Conservation (phyloP, 306 rosid species). For the Pyrus bretschneideri region DNA sequence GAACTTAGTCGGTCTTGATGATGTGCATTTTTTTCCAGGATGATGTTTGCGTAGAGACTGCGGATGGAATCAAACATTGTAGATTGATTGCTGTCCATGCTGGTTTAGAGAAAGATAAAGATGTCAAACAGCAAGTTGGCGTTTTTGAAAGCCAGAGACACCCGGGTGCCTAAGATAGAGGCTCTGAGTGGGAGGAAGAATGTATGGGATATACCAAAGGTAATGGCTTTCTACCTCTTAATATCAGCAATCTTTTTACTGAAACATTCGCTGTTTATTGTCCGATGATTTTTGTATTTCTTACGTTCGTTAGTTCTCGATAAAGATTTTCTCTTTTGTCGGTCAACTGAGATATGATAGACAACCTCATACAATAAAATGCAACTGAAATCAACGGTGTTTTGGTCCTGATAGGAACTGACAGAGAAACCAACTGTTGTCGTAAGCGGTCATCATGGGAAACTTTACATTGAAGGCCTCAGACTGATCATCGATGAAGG, state of each 20-base stretch:
- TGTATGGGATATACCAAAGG: conserved; percentile 85
- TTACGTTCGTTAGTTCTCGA: neutral
- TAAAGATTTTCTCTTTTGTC: neutral
- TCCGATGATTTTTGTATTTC: neutral
- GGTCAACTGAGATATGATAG: neutral
- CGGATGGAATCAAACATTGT: conserved; percentile 47
- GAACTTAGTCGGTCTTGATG: conserved; percentile 12
- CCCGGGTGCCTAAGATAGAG: conserved; percentile 54
- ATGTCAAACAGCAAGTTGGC: conserved; percentile 66
- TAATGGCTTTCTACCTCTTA: conserved; percentile 20
- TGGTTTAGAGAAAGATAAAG: conserved; percentile 62
- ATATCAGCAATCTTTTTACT: neutral
- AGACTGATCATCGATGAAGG: conserved; percentile 78
- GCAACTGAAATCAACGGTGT: neutral
- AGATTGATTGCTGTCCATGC: conserved; percentile 91
- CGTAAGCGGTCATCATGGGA: conserved; percentile 88
- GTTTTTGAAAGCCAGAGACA: conserved; percentile 56
- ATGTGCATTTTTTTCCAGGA: conserved; percentile 42
- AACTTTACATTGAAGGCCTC: conserved; percentile 63
- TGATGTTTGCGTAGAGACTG: conserved; percentile 57
- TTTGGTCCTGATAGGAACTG: conserved; percentile 45
- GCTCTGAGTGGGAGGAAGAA: conserved; percentile 66
- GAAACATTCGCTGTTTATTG: neutral
- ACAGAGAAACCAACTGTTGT: conserved; percentile 44
- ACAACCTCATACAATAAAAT: neutral